Evolutionary conservation across 2,329 filamentous ascomycete genomes (phyloP).

Genomic region (Aspergillus chevalieri): DNA sequence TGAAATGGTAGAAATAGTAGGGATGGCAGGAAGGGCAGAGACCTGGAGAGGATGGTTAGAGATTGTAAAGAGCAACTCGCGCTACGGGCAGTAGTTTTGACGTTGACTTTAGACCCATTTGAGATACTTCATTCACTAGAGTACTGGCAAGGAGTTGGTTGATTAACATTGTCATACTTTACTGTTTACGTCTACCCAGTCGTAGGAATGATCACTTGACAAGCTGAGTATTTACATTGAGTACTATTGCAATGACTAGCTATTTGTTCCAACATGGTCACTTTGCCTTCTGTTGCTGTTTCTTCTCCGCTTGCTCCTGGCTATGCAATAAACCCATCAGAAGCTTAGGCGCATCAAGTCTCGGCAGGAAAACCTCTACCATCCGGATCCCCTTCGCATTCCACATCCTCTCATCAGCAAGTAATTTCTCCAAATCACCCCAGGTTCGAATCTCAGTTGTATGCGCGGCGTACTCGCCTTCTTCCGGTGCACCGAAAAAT

Average conservation of each 20-base stretch:
- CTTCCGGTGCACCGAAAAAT: constrained; percentile 43
- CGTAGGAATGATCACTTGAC: too few relatives aligned
- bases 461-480: constrained; percentile 30
- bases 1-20: too few relatives aligned
- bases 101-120: too few relatives aligned
- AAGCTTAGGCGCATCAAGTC: constrained; percentile 30
- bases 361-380: constrained; percentile 38
- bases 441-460: constrained; percentile 40
- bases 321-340: constrained; percentile 27
- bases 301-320: constrained; percentile 24
- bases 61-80: too few relatives aligned
- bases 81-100: too few relatives aligned
- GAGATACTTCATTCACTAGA: too few relatives aligned
- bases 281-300: constrained; percentile 1
- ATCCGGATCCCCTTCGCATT: constrained; percentile 36
- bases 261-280: neutral
- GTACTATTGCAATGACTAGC: neutral
- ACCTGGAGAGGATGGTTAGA: too few relatives aligned
- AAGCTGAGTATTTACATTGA: too few relatives aligned
- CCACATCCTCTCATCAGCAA: constrained; percentile 30
- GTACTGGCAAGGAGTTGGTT: neutral
- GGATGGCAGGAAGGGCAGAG: too few relatives aligned
- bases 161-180: neutral
- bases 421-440: constrained; percentile 40
- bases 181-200: too few relatives aligned